These are phyloP conservation scores for Posidonia oceanica DNA, from an alignment of 116 monocot genomes.

Conservation along the genomic window DNA sequence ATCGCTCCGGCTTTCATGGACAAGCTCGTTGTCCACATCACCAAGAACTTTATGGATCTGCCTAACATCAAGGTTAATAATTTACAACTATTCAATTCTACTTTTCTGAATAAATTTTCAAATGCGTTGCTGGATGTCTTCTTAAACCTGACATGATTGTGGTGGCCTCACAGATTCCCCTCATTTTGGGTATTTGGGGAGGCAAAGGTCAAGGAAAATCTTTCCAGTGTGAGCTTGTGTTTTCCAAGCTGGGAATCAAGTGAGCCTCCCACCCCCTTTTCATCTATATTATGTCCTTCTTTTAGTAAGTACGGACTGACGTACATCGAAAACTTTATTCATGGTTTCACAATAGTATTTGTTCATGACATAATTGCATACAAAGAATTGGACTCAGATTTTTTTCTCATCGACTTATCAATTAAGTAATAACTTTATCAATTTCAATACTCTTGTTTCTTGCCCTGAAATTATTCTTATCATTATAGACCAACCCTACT, in stretches of 20 bases:
- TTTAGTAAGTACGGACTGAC: too few relatives aligned
- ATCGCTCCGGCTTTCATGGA: slow-evolving; percentile 98
- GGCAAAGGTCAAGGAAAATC: slow-evolving; percentile 98
- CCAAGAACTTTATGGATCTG: slow-evolving; percentile 88
- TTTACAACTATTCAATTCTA: neutral
- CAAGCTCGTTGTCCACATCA: slow-evolving; percentile 81
- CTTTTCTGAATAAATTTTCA: too few relatives aligned
- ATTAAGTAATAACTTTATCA: too few relatives aligned
- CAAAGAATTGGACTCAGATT: too few relatives aligned
- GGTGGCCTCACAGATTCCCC: slow-evolving; percentile 45
- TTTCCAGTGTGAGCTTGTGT: slow-evolving; percentile 96
- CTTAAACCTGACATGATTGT: neutral
- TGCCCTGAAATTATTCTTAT: too few relatives aligned
- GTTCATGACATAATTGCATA: too few relatives aligned
- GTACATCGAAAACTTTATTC: too few relatives aligned
- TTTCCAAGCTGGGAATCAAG: slow-evolving; percentile 97
- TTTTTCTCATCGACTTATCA: too few relatives aligned
- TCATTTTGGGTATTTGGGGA: slow-evolving; percentile 99
- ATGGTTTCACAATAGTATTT: too few relatives aligned
- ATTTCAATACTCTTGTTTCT: too few relatives aligned
- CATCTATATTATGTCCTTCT: too few relatives aligned
- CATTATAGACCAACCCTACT: too few relatives aligned
- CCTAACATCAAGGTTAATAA: slow-evolving; percentile 74
- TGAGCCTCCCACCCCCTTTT: slow-evolving; percentile 11
- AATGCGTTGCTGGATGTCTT: neutral